These are phyloP conservation scores for Calonectria honghensis DNA, from an alignment of 2,329 filamentous ascomycete species.

Conservation along the genomic window DNA sequence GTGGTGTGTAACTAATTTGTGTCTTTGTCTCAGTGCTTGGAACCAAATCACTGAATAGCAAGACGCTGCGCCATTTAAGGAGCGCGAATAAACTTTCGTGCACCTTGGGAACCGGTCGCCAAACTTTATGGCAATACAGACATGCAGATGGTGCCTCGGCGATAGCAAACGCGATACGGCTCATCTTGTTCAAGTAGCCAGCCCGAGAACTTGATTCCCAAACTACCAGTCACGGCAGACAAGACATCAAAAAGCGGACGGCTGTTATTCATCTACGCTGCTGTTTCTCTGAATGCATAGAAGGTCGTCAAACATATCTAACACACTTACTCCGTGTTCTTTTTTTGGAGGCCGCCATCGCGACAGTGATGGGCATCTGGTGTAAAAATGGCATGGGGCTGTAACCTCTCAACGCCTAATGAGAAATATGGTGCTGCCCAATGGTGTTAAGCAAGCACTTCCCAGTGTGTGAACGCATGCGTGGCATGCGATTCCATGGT, in stretches of 20 bases:
- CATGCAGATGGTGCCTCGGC: background rate
- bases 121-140: background rate
- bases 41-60: background rate
- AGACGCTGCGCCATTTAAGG: background rate
- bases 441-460: slow-evolving; percentile 18
- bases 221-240: background rate
- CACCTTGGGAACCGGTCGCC: no score
- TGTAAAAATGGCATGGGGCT: background rate
- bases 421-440: background rate
- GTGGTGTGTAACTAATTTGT: background rate
- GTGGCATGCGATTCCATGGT: slow-evolving; percentile 48
- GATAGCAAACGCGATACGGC: background rate
- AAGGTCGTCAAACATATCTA: background rate
- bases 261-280: slow-evolving; percentile 8
- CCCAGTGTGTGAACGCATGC: slow-evolving; percentile 29
- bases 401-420: background rate
- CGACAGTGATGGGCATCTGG: background rate
- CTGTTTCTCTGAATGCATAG: slow-evolving; percentile 1
- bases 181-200: background rate
- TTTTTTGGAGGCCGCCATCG: background rate
- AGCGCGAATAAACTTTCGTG: background rate
- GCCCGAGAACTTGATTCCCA: no score
- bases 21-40: background rate
- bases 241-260: background rate
- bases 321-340: slow-evolving; percentile 3